phyloP scores from a whole-genome alignment of 169 alveolate species.

The Cryptosporidium tyzzeri region DNA sequence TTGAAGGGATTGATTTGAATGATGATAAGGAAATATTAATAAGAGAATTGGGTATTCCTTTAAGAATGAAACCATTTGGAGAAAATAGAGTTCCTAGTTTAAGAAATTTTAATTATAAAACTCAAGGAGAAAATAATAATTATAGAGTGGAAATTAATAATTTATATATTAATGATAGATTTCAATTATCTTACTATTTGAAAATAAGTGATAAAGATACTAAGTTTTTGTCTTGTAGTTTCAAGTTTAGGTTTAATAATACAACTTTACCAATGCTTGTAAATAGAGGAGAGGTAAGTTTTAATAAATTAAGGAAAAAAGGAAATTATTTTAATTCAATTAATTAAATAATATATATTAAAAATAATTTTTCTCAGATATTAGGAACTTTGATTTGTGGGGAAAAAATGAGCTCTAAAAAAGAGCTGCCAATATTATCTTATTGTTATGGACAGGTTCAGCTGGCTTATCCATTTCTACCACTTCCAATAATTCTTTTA shows the following conservation, averaged over 20 bases:
- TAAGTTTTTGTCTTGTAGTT: slow-evolving; percentile 7
- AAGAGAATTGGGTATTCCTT: slow-evolving; percentile 16
- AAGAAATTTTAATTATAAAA: neutral
- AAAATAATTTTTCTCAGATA: neutral
- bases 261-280: slow-evolving; percentile 38
- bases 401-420: neutral
- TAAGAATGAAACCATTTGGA: slow-evolving; percentile 8
- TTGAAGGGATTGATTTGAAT: neutral
- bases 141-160: neutral
- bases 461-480: slow-evolving; percentile 44
- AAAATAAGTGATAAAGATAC: neutral
- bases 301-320: too few species aligned
- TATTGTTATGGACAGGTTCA: slow-evolving; percentile 62
- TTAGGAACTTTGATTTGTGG: slow-evolving; percentile 37
- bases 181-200: slow-evolving; percentile 12
- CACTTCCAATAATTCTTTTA: slow-evolving; percentile 25
- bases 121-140: neutral
- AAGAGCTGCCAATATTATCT: slow-evolving; percentile 19
- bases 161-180: neutral
- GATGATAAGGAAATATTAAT: neutral
- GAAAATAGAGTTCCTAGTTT: slow-evolving; percentile 1
- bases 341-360: neutral
- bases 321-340: neutral
- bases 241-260: slow-evolving; percentile 39
- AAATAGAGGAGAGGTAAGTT: slow-evolving; percentile 65